These are phyloP conservation scores for Phylloporus sp. DNA, from an alignment of 768 basidiomycete genomes.

Conservation along the genomic window DNA sequence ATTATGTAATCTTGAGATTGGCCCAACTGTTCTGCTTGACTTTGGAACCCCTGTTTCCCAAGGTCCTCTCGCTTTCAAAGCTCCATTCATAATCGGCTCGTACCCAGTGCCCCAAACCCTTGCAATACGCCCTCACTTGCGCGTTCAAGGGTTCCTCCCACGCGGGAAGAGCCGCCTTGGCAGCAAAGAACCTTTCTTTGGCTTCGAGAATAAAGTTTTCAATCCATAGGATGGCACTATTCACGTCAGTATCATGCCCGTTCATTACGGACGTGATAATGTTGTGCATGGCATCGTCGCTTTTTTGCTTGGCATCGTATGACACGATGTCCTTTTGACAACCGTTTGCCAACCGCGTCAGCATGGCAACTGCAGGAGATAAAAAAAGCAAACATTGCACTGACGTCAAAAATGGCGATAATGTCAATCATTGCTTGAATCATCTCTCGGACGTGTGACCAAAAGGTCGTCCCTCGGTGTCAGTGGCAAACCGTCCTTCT, in stretches of 20 bases:
- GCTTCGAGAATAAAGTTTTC: slow-evolving; percentile 1
- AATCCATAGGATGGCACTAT: slow-evolving; percentile 16
- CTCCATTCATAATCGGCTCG: slow-evolving; percentile 48
- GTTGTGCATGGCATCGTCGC: slow-evolving; percentile 30
- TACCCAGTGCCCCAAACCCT: slow-evolving; percentile 49
- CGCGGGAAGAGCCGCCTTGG: slow-evolving; percentile 28
- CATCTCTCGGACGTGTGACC: slow-evolving; percentile 33
- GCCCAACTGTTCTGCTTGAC: slow-evolving; percentile 30
- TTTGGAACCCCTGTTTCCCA: slow-evolving; percentile 31
- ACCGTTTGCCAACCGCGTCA: no score
- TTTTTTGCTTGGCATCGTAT: slow-evolving; percentile 33
- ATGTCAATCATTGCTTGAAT: slow-evolving; percentile 29
- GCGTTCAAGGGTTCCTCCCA: slow-evolving; percentile 40
- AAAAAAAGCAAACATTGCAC: no score
- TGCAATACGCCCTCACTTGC: slow-evolving; percentile 38
- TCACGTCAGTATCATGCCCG: slow-evolving; percentile 24
- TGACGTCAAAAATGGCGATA: slow-evolving; percentile 34
- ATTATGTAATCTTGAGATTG: no score
- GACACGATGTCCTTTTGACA: slow-evolving; percentile 28
- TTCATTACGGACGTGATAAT: slow-evolving; percentile 50
- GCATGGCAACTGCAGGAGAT: no score
- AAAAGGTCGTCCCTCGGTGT: slow-evolving; percentile 68
- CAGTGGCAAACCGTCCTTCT: slow-evolving; percentile 80
- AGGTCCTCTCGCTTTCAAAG: slow-evolving; percentile 44
- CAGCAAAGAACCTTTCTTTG: slow-evolving; percentile 5